Evolutionary conservation across 1,284 basidiomycete species (phyloP).

Genomic region (Trametes versicolor): DNA sequence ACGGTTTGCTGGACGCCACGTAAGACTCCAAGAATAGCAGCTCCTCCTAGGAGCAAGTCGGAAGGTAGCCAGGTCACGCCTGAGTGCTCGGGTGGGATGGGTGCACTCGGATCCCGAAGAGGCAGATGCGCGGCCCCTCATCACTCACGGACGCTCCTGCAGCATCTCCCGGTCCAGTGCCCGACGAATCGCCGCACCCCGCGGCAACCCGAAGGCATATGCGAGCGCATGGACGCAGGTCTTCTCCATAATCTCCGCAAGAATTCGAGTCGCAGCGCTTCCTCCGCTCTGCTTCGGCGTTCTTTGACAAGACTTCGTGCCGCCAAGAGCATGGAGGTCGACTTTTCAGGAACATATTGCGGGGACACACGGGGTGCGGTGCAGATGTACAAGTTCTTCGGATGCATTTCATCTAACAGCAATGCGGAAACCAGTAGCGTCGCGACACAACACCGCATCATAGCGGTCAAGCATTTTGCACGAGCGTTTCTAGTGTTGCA

Average conservation of each 20-base stretch:
- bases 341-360: background rate
- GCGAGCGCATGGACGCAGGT: conserved; percentile 6
- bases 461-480: background rate
- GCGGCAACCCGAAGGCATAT: conserved; percentile 3
- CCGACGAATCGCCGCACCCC: conserved; percentile 16
- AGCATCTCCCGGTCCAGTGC: background rate
- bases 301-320: background rate
- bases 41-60: conserved; percentile 8
- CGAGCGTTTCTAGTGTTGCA: background rate
- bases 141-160: background rate
- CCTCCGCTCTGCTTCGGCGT: background rate
- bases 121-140: background rate
- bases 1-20: background rate
- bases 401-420: background rate
- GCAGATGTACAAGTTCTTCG: conserved; percentile 3
- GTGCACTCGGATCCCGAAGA: conserved; percentile 10
- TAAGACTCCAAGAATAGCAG: background rate
- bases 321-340: background rate
- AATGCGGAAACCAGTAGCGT: conserved; percentile 9
- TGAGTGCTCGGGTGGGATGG: conserved; percentile 9
- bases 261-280: conserved; percentile 3
- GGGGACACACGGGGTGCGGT: conserved; percentile 1
- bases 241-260: conserved; percentile 16
- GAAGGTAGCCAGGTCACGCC: background rate
- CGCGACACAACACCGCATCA: conserved; percentile 5